phyloP scores from a whole-genome alignment of 805 yeast species.

The Yueomyces sp. region DNA sequence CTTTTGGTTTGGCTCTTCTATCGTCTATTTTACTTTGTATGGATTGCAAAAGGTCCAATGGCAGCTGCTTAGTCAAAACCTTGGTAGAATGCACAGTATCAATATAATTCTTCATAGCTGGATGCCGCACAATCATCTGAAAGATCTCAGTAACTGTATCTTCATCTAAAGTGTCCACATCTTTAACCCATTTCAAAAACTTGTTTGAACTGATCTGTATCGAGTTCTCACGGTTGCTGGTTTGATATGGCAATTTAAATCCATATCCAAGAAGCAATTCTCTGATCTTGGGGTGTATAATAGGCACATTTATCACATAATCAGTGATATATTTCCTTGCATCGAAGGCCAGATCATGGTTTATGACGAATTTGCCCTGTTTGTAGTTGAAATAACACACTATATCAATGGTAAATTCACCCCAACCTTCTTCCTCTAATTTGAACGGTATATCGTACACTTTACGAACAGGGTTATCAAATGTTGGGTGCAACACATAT shows the following conservation, averaged over 20 bases:
- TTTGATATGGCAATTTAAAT: too few relatives aligned
- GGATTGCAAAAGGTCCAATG: too few relatives aligned
- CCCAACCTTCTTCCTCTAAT: constrained; percentile 92
- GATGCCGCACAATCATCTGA: constrained; percentile 12
- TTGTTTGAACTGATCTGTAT: background rate
- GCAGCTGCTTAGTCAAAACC: too few relatives aligned
- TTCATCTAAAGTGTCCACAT: constrained; percentile 10
- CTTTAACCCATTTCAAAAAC: constrained; percentile 3
- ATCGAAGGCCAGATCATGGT: constrained; percentile 75
- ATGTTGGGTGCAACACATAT: constrained; percentile 85
- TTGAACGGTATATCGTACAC: constrained; percentile 67
- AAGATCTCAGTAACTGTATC: constrained; percentile 15
- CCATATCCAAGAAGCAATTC: constrained; percentile 5
- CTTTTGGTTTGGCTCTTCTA: too few relatives aligned
- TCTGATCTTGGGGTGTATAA: constrained; percentile 52
- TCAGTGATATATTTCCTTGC: constrained; percentile 63
- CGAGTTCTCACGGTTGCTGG: background rate
- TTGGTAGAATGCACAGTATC: too few relatives aligned
- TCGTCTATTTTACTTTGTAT: too few relatives aligned
- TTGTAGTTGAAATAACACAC: constrained; percentile 59
- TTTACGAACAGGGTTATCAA: constrained; percentile 66
- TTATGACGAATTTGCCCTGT: constrained; percentile 66
- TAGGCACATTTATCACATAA: constrained; percentile 61
- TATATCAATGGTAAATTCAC: constrained; percentile 82
- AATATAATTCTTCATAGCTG: constrained; percentile 6